These are phyloP conservation scores for Lepidopterella palustris DNA, from an alignment of 495 filamentous ascomycete species.

Conservation along the genomic window DNA sequence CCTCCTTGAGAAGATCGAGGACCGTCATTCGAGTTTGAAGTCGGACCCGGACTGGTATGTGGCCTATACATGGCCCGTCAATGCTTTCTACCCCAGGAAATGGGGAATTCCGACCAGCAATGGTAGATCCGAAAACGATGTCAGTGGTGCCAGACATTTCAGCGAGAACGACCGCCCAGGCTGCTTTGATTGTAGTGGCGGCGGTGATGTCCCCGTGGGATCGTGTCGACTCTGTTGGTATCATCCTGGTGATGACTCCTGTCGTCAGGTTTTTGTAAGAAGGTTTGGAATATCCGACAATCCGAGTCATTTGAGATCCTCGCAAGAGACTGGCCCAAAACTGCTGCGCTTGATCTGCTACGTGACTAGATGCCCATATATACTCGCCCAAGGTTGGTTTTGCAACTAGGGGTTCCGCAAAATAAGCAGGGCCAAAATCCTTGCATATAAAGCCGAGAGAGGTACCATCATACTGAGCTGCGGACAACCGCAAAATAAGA, in stretches of 20 bases:
- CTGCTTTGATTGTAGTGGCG: constrained; percentile 52
- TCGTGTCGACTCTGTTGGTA: constrained; percentile 4
- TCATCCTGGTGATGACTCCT: constrained; percentile 11
- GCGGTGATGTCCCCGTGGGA: constrained; percentile 42
- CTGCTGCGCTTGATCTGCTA: constrained; percentile 11
- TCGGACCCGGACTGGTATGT: constrained; percentile 51
- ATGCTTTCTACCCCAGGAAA: constrained; percentile 50
- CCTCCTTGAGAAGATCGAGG: constrained; percentile 47
- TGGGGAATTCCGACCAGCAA: constrained; percentile 50
- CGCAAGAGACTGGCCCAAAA: constrained; percentile 25
- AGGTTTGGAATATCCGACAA: neutral
- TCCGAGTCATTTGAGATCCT: constrained; percentile 27
- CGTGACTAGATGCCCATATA: constrained; percentile 13
- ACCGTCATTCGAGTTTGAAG: constrained; percentile 45
- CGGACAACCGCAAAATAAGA: constrained; percentile 24
- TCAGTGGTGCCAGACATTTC: constrained; percentile 46
- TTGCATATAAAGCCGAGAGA: constrained; percentile 21
- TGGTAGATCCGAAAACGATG: constrained; percentile 50
- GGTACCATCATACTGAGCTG: constrained; percentile 29
- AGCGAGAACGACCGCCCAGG: constrained; percentile 50
- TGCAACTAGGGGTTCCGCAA: constrained; percentile 19
- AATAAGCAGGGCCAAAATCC: constrained; percentile 21
- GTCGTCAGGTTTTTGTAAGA: neutral
- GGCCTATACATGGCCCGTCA: constrained; percentile 54
- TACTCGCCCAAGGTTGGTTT: constrained; percentile 21